Conservation (phyloP, 495 filamentous ascomycete genomes). For the Sordaria brevicollis region DNA sequence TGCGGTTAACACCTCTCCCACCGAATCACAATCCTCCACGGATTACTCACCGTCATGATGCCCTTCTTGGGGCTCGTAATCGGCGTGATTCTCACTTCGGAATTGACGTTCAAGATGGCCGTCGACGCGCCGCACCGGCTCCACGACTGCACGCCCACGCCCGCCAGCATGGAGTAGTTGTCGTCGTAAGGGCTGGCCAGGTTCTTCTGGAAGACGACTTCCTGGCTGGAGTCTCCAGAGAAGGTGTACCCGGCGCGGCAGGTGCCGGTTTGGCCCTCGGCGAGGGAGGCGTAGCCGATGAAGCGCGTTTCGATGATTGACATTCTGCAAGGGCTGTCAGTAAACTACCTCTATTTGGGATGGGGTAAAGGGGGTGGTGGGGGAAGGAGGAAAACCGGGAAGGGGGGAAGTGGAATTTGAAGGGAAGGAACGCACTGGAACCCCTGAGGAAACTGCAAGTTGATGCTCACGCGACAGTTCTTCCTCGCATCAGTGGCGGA, state of each 20-base stretch:
- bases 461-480: constrained; percentile 38
- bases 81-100: constrained; percentile 22
- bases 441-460: constrained; percentile 31
- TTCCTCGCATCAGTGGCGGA: constrained; percentile 27
- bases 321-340: constrained; percentile 6
- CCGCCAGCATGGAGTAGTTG: constrained; percentile 23
- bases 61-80: constrained; percentile 15
- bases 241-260: constrained; percentile 20
- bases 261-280: constrained; percentile 14
- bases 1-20: constrained; percentile 15
- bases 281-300: constrained; percentile 18
- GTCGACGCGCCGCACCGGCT: constrained; percentile 20
- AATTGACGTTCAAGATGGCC: constrained; percentile 29
- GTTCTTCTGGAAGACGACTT: constrained; percentile 27
- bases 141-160: constrained; percentile 21
- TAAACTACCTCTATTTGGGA: constrained; percentile 1
- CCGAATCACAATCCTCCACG: constrained; percentile 2
- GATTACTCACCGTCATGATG: constrained; percentile 19
- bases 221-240: constrained; percentile 19
- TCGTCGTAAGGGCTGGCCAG: constrained; percentile 18
- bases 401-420: constrained; percentile 1
- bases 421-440: constrained; percentile 24
- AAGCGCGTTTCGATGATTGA: constrained; percentile 28
- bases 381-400: too few species aligned
- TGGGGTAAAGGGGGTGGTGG: too few species aligned